These are phyloP conservation scores for Wickerhamomyces strasburgensis DNA, from an alignment of 805 yeast genomes.

Conservation along the genomic window DNA sequence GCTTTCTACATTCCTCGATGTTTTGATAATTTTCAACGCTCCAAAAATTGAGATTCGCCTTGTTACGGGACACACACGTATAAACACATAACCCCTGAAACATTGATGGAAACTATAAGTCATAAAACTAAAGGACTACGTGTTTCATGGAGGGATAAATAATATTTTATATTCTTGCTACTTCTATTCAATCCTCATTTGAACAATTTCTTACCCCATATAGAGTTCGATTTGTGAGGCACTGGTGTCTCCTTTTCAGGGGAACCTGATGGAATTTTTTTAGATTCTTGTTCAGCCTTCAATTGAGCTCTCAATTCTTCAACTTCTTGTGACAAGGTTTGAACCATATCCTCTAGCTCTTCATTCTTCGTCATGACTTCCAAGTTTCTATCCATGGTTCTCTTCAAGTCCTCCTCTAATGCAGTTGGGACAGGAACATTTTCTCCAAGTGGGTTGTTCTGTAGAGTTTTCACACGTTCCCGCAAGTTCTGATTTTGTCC, in stretches of 20 bases:
- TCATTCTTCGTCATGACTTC: constrained; percentile 65
- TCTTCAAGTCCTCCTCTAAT: constrained; percentile 48
- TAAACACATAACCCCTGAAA: neutral
- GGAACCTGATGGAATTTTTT: constrained; percentile 1
- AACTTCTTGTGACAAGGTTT: constrained; percentile 37
- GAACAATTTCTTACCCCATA: constrained; percentile 23
- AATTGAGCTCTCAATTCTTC: constrained; percentile 29
- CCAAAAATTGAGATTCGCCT: neutral
- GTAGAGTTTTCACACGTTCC: constrained; percentile 28
- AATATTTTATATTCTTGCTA: no score
- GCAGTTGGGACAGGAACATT: constrained; percentile 34
- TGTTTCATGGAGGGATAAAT: no score
- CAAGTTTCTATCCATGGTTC: constrained; percentile 54
- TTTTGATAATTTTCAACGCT: constrained; percentile 2
- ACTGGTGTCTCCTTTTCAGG: constrained; percentile 1
- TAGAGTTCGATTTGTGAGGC: constrained; percentile 5
- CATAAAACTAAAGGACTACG: no score
- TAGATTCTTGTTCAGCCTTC: neutral
- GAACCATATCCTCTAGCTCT: constrained; percentile 48
- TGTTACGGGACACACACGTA: constrained; percentile 10
- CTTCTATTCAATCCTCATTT: no score
- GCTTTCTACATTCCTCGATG: no score
- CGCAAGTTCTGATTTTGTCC: constrained; percentile 43
- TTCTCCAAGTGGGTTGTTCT: constrained; percentile 23
- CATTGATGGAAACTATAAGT: no score